Percentiles rank a stretch among this genome's conserved stretches.
phyloP scores from a whole-genome alignment of 805 yeast species.

The Ogataea pilisensis region DNA sequence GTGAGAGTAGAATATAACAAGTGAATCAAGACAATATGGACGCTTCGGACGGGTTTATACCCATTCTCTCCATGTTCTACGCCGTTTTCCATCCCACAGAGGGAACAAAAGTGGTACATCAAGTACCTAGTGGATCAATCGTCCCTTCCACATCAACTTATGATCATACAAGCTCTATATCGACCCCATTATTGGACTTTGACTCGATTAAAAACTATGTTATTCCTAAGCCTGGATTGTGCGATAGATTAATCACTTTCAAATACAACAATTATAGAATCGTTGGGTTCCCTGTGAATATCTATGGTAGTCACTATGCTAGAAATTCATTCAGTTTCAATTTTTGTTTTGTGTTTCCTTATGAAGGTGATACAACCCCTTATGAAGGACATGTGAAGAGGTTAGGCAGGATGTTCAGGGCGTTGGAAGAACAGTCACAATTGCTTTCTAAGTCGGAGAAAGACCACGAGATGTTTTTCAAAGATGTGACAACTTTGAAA shows the following conservation, averaged over 20 bases:
- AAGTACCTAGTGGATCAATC: conserved; percentile 78
- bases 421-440: conserved; percentile 84
- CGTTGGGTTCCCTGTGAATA: conserved; percentile 85
- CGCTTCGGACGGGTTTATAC: conserved; percentile 61
- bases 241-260: conserved; percentile 75
- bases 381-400: conserved; percentile 83
- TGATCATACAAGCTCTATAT: conserved; percentile 32
- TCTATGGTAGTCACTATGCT: conserved; percentile 69
- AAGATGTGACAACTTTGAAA: too few relatives aligned
- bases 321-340: conserved; percentile 92
- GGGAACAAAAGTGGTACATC: conserved; percentile 88
- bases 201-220: conserved; percentile 85
- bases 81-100: conserved; percentile 93
- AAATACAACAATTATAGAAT: conserved; percentile 67
- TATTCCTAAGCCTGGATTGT: conserved; percentile 89
- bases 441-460: conserved; percentile 56
- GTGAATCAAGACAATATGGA: conserved; percentile 13
- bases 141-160: conserved; percentile 31
- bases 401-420: conserved; percentile 83
- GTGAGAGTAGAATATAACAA: too few relatives aligned
- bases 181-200: conserved; percentile 60
- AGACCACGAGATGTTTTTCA: conserved; percentile 41
- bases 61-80: conserved; percentile 84
- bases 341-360: conserved; percentile 86
- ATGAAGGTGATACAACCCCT: conserved; percentile 74